phyloP scores from a whole-genome alignment of 495 filamentous ascomycete genomes.

The Neurospora sp. region DNA sequence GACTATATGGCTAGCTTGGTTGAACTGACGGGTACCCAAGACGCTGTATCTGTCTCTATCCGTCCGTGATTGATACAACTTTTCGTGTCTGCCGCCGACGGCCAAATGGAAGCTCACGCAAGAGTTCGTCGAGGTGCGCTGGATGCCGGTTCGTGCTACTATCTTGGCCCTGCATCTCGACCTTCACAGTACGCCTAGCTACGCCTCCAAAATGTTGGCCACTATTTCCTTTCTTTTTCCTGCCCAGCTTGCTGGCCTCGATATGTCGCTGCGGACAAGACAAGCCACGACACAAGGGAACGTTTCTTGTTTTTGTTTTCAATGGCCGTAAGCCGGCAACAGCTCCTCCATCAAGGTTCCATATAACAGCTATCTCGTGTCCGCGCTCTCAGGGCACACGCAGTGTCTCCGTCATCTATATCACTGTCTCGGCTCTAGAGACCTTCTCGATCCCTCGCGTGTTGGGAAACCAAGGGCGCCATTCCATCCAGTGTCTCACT shows the following conservation, averaged over 20 bases:
- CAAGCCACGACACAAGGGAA: neutral
- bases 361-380: neutral
- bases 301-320: neutral
- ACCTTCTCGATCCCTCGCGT: neutral
- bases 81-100: neutral
- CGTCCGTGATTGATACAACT: neutral
- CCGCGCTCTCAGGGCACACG: neutral
- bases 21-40: neutral
- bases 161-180: neutral
- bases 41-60: neutral
- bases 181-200: neutral
- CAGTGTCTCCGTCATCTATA: conserved; percentile 12
- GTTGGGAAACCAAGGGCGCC: neutral
- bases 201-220: neutral
- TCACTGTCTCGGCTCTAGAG: conserved; percentile 8
- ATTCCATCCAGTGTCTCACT: conserved; percentile 5
- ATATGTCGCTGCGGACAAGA: neutral
- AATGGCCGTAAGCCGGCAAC: neutral
- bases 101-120: neutral
- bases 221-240: neutral
- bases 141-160: neutral
- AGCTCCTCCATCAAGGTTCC: neutral
- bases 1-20: neutral
- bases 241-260: neutral
- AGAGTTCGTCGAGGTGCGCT: neutral